Percentiles rank a stretch among this genome's conserved stretches.
phyloP scores from a whole-genome alignment of 768 basidiomycete species.

The Trametes cinnabarina region DNA sequence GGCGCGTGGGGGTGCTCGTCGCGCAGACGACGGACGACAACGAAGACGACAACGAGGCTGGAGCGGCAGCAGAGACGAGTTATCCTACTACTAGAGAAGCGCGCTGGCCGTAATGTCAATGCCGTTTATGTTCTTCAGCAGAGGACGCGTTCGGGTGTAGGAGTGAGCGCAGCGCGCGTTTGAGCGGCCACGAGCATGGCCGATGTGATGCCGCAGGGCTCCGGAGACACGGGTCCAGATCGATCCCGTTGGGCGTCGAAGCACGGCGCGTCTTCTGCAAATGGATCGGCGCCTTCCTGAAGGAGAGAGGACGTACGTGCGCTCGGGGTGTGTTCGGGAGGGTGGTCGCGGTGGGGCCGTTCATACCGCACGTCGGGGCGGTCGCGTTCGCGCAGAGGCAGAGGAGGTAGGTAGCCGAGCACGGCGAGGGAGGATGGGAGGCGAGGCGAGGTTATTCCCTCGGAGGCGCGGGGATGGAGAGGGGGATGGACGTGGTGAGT shows the following conservation, averaged over 20 bases:
- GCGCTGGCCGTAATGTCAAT: conserved; percentile 3
- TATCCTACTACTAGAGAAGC: neutral
- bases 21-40: neutral
- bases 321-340: neutral
- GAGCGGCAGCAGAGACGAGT: neutral
- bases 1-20: too few species aligned
- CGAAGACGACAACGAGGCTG: neutral
- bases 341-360: neutral
- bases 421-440: neutral
- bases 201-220: conserved; percentile 5
- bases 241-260: neutral
- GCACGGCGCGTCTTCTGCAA: conserved; percentile 2
- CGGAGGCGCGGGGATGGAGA: conserved; percentile 8
- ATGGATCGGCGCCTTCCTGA: neutral
- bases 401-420: neutral
- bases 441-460: conserved; percentile 2
- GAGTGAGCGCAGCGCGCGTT: neutral
- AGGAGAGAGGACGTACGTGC: neutral
- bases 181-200: neutral
- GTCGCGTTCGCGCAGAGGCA: neutral
- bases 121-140: neutral
- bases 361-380: conserved; percentile 3
- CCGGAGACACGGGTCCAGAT: neutral
- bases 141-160: neutral
- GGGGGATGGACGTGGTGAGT: neutral